phyloP scores from a whole-genome alignment of 768 basidiomycete genomes.

The Tricholoma hemisulphureum region DNA sequence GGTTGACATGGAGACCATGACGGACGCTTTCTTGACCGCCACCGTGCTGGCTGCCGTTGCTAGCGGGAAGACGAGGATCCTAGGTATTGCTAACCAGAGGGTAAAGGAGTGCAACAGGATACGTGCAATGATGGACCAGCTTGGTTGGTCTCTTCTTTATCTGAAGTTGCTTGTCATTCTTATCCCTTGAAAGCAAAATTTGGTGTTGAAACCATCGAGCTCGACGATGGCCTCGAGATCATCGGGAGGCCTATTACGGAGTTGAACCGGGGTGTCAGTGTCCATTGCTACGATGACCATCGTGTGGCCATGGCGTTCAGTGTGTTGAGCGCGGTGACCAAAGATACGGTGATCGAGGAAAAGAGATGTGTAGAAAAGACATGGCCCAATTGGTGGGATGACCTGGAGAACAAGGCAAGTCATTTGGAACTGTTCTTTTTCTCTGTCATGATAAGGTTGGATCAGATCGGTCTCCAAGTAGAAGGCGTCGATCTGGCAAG shows the following conservation, averaged over 20 bases:
- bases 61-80: conserved; percentile 70
- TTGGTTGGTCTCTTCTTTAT: conserved; percentile 54
- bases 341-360: conserved; percentile 85
- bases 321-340: conserved; percentile 73
- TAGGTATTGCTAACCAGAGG: conserved; percentile 95
- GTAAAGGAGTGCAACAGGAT: conserved; percentile 99
- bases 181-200: conserved; percentile 70
- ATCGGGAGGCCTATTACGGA: conserved; percentile 68
- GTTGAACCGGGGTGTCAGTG: conserved; percentile 68
- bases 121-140: conserved; percentile 92
- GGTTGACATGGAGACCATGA: conserved; percentile 99
- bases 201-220: conserved; percentile 87
- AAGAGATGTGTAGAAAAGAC: conserved; percentile 99
- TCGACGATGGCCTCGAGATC: conserved; percentile 90
- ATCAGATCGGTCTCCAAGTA: conserved; percentile 83
- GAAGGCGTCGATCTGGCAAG: conserved; percentile 76
- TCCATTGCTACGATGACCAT: conserved; percentile 98
- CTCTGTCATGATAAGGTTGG: not conserved
- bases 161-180: conserved; percentile 1
- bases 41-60: conserved; percentile 87
- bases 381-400: conserved; percentile 99
- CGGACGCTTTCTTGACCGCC: conserved; percentile 97
- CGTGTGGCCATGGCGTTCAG: conserved; percentile 99
- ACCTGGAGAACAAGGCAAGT: conserved; percentile 86
- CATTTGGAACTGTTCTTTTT: not conserved